Percentiles rank a stretch among this genome's conserved stretches.
phyloP scores from a whole-genome alignment of 805 yeast genomes.

The Millerozyma miso region DNA sequence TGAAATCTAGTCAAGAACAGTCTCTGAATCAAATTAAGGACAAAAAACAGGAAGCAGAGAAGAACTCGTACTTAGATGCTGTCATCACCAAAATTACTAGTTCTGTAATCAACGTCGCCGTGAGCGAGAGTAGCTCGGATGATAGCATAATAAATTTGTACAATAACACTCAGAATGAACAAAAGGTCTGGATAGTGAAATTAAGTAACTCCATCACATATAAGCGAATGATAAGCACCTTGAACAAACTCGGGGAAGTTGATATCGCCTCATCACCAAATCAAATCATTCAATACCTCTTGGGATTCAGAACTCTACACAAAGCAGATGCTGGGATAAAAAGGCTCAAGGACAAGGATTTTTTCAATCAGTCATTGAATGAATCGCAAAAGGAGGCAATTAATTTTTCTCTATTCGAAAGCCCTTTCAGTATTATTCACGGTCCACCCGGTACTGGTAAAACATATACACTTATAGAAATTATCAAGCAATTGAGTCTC shows the following conservation, averaged over 20 bases:
- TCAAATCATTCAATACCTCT: conserved; percentile 39
- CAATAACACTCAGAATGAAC: conserved; percentile 37
- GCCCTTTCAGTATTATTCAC: conserved; percentile 61
- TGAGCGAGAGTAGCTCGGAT: conserved; percentile 52
- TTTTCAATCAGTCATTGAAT: conserved; percentile 49
- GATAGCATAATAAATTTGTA: conserved; percentile 43
- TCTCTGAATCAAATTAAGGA: conserved; percentile 20
- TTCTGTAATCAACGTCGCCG: conserved; percentile 50
- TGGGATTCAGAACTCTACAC: conserved; percentile 40
- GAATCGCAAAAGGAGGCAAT: conserved; percentile 73
- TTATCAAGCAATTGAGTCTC: conserved; percentile 65
- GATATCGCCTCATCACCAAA: conserved; percentile 17
- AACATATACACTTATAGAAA: conserved; percentile 80
- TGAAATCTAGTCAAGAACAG: conserved; percentile 28
- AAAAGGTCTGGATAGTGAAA: conserved; percentile 63
- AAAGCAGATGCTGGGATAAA: conserved; percentile 1
- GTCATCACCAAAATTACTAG: conserved; percentile 57
- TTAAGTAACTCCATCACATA: conserved; percentile 66
- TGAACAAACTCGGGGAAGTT: conserved; percentile 60
- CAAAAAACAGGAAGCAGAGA: conserved; percentile 13
- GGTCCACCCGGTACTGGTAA: conserved; percentile 85
- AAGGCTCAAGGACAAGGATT: conserved; percentile 14
- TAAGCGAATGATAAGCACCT: conserved; percentile 72
- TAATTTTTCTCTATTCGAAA: conserved; percentile 50
- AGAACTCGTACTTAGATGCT: conserved; percentile 44